phyloP scores from a whole-genome alignment of 2,329 filamentous ascomycete genomes.

The Fusarium nelsonii region DNA sequence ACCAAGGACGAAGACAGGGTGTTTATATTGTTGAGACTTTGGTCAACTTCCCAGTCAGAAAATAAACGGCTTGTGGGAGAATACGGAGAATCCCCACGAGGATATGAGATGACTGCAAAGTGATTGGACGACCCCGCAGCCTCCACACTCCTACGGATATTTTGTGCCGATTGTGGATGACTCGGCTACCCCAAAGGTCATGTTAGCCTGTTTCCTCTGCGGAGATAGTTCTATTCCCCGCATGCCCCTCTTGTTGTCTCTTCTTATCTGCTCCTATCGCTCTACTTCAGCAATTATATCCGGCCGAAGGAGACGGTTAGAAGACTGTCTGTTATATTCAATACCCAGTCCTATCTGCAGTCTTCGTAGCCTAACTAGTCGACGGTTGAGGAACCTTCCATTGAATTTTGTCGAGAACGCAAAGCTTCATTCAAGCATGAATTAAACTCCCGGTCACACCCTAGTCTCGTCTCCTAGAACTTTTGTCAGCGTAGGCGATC shows the following conservation, averaged over 20 bases:
- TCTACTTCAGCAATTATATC: background rate
- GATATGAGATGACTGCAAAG: background rate
- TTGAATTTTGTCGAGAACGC: too few relatives aligned
- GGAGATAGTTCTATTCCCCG: conserved; percentile 5
- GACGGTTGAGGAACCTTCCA: too few relatives aligned
- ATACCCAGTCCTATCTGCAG: too few relatives aligned
- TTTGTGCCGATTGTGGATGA: conserved; percentile 23
- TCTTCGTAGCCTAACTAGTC: too few relatives aligned
- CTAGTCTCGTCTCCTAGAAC: background rate
- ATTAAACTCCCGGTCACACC: background rate
- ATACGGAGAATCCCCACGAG: background rate
- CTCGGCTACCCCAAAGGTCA: background rate
- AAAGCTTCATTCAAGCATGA: background rate
- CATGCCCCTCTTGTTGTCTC: background rate
- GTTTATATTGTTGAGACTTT: conserved; percentile 6
- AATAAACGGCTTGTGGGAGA: background rate
- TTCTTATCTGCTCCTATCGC: background rate
- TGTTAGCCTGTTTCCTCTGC: background rate
- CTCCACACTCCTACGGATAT: conserved; percentile 13
- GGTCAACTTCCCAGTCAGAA: background rate
- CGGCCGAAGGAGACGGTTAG: too few relatives aligned
- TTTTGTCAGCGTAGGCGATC: background rate
- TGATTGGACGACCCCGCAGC: conserved; percentile 13
- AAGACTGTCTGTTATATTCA: too few relatives aligned
- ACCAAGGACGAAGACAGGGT: background rate